Percentiles rank a stretch among this genome's conserved stretches.
Conservation (phyloP, 2,329 filamentous ascomycete species). For the Sarocladiaceae sp. region DNA sequence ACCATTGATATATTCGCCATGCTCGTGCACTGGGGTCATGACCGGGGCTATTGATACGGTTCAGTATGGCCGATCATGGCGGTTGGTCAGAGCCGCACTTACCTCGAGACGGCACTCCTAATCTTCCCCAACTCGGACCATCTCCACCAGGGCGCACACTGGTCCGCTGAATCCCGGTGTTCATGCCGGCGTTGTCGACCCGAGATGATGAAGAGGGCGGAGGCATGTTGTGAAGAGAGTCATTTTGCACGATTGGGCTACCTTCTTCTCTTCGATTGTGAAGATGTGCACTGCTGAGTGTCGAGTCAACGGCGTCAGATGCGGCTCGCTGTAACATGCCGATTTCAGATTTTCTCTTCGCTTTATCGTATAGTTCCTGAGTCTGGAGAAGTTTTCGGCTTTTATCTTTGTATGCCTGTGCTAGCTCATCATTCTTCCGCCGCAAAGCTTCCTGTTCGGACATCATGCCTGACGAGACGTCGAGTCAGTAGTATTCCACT, state of each 20-base stretch:
- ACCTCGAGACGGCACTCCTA: slow-evolving; percentile 14
- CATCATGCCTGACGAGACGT: slow-evolving; percentile 43
- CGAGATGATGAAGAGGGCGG: slow-evolving; percentile 14
- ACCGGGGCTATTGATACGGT: background rate
- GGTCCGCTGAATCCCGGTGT: slow-evolving; percentile 13
- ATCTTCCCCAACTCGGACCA: slow-evolving; percentile 16
- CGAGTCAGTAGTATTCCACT: background rate
- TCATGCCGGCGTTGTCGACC: slow-evolving; percentile 17
- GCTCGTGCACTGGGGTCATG: background rate
- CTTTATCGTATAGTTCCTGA: slow-evolving; percentile 60
- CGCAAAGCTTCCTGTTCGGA: slow-evolving; percentile 59
- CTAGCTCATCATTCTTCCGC: slow-evolving; percentile 69
- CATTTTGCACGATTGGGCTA: background rate
- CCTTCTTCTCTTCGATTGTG: slow-evolving; percentile 7
- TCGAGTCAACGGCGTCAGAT: slow-evolving; percentile 35
- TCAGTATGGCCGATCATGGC: background rate
- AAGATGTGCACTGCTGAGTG: slow-evolving; percentile 15
- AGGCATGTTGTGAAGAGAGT: slow-evolving; percentile 2
- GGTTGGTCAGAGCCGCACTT: background rate
- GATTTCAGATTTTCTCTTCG: slow-evolving; percentile 52
- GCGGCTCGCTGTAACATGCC: slow-evolving; percentile 52
- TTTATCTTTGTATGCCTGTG: slow-evolving; percentile 65
- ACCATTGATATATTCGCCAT: background rate
- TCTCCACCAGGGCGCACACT: slow-evolving; percentile 12
- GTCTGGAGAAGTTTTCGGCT: slow-evolving; percentile 63